phyloP scores from a whole-genome alignment of 2,329 filamentous ascomycete species.

The Triangularia setosa region DNA sequence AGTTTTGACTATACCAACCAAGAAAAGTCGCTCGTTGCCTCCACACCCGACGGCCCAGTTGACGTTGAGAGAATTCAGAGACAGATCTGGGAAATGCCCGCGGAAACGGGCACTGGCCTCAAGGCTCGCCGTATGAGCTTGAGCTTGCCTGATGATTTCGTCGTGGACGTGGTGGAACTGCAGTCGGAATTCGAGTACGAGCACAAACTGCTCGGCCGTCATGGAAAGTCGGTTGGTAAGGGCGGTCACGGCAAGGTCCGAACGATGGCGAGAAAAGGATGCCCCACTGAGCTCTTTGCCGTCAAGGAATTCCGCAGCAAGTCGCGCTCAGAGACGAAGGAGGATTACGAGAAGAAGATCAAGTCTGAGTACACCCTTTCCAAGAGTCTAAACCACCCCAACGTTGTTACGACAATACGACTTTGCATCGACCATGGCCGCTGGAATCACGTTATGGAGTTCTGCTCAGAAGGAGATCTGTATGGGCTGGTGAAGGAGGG shows the following conservation, averaged over 20 bases:
- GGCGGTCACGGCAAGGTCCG: slow-evolving; percentile 80
- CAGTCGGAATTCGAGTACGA: slow-evolving; percentile 66
- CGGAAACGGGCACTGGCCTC: slow-evolving; percentile 67
- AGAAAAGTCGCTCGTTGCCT: slow-evolving; percentile 22
- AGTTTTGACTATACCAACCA: slow-evolving; percentile 43
- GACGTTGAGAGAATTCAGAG: slow-evolving; percentile 39
- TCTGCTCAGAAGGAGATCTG: slow-evolving; percentile 77
- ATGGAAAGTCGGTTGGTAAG: slow-evolving; percentile 73
- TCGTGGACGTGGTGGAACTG: slow-evolving; percentile 66
- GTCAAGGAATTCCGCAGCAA: slow-evolving; percentile 84
- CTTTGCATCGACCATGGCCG: slow-evolving; percentile 70
- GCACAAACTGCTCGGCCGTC: slow-evolving; percentile 66
- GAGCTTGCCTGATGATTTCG: slow-evolving; percentile 69
- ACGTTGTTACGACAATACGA: slow-evolving; percentile 76
- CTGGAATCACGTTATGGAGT: slow-evolving; percentile 94
- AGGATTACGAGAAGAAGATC: slow-evolving; percentile 83
- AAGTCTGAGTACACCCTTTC: slow-evolving; percentile 88
- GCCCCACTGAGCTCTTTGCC: slow-evolving; percentile 64
- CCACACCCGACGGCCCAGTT: slow-evolving; percentile 12
- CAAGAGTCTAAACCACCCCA: slow-evolving; percentile 79
- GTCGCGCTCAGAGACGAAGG: slow-evolving; percentile 62
- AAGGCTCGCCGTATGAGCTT: slow-evolving; percentile 76
- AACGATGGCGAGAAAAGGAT: slow-evolving; percentile 70
- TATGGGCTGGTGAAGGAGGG: slow-evolving; percentile 70
- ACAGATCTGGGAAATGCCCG: slow-evolving; percentile 56